These are phyloP conservation scores for Brassica balearica DNA, from an alignment of 441 rosid genomes.

Conservation along the genomic window DNA sequence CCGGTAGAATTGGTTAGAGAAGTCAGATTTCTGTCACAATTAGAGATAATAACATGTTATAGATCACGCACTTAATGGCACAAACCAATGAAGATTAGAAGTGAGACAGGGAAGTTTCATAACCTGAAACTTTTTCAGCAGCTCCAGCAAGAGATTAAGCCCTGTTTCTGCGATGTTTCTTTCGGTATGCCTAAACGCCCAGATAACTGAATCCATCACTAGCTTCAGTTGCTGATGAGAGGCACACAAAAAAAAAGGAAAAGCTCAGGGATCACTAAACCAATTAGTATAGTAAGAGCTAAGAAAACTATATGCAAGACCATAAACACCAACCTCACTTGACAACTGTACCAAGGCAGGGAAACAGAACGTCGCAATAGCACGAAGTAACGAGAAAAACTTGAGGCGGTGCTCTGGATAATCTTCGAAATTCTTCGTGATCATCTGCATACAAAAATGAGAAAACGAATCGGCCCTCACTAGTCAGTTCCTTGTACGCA, in stretches of 20 bases:
- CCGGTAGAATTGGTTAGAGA: slow-evolving; percentile 83
- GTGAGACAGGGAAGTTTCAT: slow-evolving; percentile 5
- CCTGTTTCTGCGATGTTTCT: slow-evolving; percentile 99
- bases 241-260: background rate
- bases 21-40: slow-evolving; percentile 68
- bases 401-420: slow-evolving; percentile 99
- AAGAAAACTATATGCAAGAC: slow-evolving; percentile 12
- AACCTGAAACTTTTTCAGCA: slow-evolving; percentile 98
- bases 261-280: slow-evolving; percentile 52
- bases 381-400: slow-evolving; percentile 98
- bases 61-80: slow-evolving; percentile 8
- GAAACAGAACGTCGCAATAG: slow-evolving; percentile 95
- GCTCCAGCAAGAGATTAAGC: slow-evolving; percentile 86
- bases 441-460: slow-evolving; percentile 68
- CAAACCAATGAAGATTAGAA: background rate
- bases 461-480: background rate
- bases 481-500: slow-evolving; percentile 5
- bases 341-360: slow-evolving; percentile 90
- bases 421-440: slow-evolving; percentile 97
- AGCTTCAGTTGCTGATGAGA: slow-evolving; percentile 88
- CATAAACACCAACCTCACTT: slow-evolving; percentile 75
- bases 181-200: slow-evolving; percentile 99
- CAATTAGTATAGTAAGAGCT: background rate
- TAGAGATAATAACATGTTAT: slow-evolving; percentile 13
- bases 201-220: slow-evolving; percentile 98